A percentile compares a stretch with the other conserved stretches of the same genome.
These are phyloP conservation scores for Petunia hybrid DNA, from an alignment of 305 asterid genomes.

Conservation along the genomic window DNA sequence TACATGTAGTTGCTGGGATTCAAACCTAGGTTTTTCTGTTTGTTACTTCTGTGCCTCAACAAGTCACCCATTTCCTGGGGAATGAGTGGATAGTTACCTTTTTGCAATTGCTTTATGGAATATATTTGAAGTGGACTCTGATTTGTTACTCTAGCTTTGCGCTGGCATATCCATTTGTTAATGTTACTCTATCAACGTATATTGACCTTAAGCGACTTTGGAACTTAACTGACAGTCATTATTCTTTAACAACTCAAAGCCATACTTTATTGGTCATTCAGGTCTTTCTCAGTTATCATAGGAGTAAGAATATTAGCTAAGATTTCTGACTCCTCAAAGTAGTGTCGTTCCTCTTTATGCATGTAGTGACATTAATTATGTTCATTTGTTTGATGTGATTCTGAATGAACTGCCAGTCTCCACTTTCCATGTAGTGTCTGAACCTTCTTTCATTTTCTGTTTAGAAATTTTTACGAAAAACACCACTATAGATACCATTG, in stretches of 20 bases:
- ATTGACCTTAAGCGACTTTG: not conserved
- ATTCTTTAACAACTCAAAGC: conserved; percentile 2
- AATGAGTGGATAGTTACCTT: not conserved
- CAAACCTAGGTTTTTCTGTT: not conserved
- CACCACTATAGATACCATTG: not conserved
- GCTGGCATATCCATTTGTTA: not conserved
- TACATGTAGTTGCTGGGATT: not conserved
- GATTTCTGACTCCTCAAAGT: conserved; percentile 3
- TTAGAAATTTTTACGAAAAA: not conserved
- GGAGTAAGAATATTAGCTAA: not conserved
- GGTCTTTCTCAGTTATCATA: not conserved
- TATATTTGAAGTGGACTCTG: not conserved
- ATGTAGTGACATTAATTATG: not conserved
- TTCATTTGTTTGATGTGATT: not conserved
- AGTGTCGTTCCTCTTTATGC: not conserved
- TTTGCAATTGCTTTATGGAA: not conserved
- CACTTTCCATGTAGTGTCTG: conserved; percentile 14
- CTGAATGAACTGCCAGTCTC: not conserved
- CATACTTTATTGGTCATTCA: not conserved
- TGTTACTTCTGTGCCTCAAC: not conserved
- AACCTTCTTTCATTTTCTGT: not conserved
- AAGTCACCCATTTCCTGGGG: not conserved
- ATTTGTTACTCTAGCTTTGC: not conserved
- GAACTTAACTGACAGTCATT: not conserved
- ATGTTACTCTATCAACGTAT: not conserved